Evolutionary conservation across 139 green algal genomes (phyloP), one percentile per base, ranked within the genome.

Genomic region (Chlorokybus atmophyticus): DNA sequence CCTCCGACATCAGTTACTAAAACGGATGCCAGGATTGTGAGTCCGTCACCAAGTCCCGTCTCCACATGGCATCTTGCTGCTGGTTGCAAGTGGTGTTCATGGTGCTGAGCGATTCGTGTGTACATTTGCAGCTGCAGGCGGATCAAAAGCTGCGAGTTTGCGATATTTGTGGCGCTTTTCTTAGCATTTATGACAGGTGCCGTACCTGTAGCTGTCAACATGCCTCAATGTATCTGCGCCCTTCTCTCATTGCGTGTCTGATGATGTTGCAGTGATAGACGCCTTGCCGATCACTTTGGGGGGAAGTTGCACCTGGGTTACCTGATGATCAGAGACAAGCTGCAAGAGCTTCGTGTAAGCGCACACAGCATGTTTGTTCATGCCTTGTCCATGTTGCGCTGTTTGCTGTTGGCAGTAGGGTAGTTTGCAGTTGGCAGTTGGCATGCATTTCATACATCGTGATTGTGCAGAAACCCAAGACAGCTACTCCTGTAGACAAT

Each of bases 141-240:
- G 63, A 71, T 42, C 63, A 71, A 31, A 71, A 71, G 51, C 63
- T 71, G 4, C 63, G 63, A 24, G 57, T 68, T 17, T 71, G 63
- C 27, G 55, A 71, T 17, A 66, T 71, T 32, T 71, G 63, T 47
- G 63, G 63, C 5, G 63, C 63, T 0, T 68, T 71, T 29, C 50
- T 71, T 4, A 71, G 63, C 35, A 68, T 71, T 28, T 68, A 68
- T 38, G 62, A 68, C 62, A 70, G 35, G 61, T 69, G 55, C 2
- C 53, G 4, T 8, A n/a, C n/a, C n/a, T n/a, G n/a, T n/a, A n/a
- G n/a, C n/a, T n/a, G n/a, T n/a, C n/a, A n/a, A n/a, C n/a, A n/a
- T n/a, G n/a, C n/a, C n/a, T n/a, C n/a, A n/a, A n/a, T n/a, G n/a
- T n/a, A 14, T 44, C 35, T 14, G 35, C 35, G 35, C 10, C 35